Conservation (phyloP, 1,284 basidiomycete genomes). For the Puccinia brachypodii region DNA sequence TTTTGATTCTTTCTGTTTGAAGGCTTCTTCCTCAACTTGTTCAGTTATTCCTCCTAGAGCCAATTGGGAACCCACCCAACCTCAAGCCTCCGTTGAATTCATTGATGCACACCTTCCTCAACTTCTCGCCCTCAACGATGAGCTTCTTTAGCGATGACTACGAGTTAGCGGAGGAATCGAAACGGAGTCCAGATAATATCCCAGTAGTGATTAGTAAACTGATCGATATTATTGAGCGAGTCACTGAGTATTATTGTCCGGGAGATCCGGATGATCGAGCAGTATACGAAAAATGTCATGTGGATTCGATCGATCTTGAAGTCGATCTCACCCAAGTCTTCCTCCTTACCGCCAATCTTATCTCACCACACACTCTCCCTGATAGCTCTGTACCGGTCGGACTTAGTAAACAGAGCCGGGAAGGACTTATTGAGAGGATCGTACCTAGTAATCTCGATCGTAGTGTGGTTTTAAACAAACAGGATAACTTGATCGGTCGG, state of each 20-base stretch:
- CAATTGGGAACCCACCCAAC: conserved; percentile 14
- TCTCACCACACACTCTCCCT: conserved; percentile 1
- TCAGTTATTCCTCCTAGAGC: conserved; percentile 21
- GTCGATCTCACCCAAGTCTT: conserved; percentile 39
- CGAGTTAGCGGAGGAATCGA: not conserved
- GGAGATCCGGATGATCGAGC: conserved; percentile 33
- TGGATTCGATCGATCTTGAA: conserved; percentile 25
- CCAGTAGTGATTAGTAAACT: conserved; percentile 29
- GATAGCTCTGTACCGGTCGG: not conserved
- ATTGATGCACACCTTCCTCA: conserved; percentile 38
- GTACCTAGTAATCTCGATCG: conserved; percentile 23
- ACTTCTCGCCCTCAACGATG: conserved; percentile 17
- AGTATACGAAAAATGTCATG: conserved; percentile 10
- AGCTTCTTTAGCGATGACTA: not conserved
- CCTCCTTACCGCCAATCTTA: conserved; percentile 25
- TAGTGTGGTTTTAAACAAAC: conserved; percentile 23
- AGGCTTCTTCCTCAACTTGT: conserved; percentile 39
- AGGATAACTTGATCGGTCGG: conserved; percentile 28
- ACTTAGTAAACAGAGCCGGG: not conserved
- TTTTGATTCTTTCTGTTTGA: not conserved
- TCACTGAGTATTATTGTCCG: conserved; percentile 31
- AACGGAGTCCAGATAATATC: not conserved
- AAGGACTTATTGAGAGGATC: conserved; percentile 14
- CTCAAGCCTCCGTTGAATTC: conserved; percentile 30
- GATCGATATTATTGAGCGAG: conserved; percentile 2